phyloP scores from a whole-genome alignment of 306 rosid genomes.

The Cicer chorassanicum region DNA sequence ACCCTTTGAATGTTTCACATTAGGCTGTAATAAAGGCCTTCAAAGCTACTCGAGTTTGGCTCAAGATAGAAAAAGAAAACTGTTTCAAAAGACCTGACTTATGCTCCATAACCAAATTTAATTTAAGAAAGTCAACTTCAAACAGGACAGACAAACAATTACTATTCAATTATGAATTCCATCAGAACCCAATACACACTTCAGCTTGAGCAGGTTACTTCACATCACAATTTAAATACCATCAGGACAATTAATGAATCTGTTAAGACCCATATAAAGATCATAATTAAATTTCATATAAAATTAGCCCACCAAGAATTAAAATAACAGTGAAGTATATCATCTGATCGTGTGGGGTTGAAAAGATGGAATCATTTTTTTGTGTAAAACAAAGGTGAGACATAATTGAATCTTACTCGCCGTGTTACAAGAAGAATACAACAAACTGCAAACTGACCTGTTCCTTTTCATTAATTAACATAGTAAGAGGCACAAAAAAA shows the following conservation, averaged over 20 bases:
- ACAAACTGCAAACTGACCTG: conserved; percentile 34
- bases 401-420: neutral
- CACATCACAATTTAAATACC: conserved; percentile 2
- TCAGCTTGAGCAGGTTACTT: conserved; percentile 9
- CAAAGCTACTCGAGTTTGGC: conserved; percentile 1
- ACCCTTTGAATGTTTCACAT: conserved; percentile 22
- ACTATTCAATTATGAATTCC: conserved; percentile 21
- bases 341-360: neutral
- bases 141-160: neutral
- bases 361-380: conserved; percentile 17
- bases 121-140: neutral
- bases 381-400: neutral
- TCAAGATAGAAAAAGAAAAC: conserved; percentile 16
- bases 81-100: conserved; percentile 11
- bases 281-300: conserved; percentile 3
- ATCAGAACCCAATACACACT: neutral
- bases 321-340: conserved; percentile 2
- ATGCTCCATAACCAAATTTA: conserved; percentile 30
- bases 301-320: conserved; percentile 23
- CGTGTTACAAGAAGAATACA: conserved; percentile 10
- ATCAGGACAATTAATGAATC: neutral
- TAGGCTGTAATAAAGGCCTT: neutral
- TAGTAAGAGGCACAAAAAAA: conserved; percentile 5
- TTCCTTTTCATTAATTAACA: conserved; percentile 32
- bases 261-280: conserved; percentile 4